Evolutionary conservation across 768 basidiomycete species (phyloP), one percentile per base, ranked within the genome.

Genomic region (Boletus pseudo-olivaceus): DNA sequence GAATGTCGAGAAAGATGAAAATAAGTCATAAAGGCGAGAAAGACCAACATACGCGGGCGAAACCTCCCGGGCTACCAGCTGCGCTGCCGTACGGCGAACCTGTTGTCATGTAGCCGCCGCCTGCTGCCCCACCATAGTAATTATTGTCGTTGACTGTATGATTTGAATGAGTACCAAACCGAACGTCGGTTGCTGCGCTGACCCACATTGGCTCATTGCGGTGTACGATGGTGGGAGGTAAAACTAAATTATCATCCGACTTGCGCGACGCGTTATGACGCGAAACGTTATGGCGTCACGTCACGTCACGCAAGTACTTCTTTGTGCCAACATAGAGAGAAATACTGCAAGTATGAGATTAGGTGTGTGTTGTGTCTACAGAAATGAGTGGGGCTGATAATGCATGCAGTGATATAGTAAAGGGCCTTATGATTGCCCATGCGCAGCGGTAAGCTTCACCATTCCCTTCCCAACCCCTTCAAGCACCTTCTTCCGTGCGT

Each of bases 401-500:
- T 60, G 40, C 49, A 52, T 59, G 47, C 19, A 12, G 32, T 51
- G 44, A 44, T 49, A 20, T 45, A 37, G 29, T 43, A 29, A 34
- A 2, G 7, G 19, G 47, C 32, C 30, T 57, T 49, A 73, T 52
- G 60, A 47, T 53, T 72, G 62, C 37, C 66, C 62, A 40, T 81
- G 74, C 11, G 70, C 73, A 35, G 75, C 69, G 61, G 72, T 74
- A 43, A 87, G 67, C 47, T 81, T 82, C n/a, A 68, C 62, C 51
- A 88, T 76, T 17, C 90, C 89, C 64, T 86, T 90, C 29, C 82
- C 84, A 39, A 85, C 73, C 27, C 88, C 89, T 51, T 88, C 88
- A 20, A 83, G 68, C 7, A 86, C 80, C 68, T 83, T 88, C 67
- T 81, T 88, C 39, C 85, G 83, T 4, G 89, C 73, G 27, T 93